Base-by-base conservation (phyloP, 1,284 basidiomycete species). In the Trichosporon ovoides region DNA sequence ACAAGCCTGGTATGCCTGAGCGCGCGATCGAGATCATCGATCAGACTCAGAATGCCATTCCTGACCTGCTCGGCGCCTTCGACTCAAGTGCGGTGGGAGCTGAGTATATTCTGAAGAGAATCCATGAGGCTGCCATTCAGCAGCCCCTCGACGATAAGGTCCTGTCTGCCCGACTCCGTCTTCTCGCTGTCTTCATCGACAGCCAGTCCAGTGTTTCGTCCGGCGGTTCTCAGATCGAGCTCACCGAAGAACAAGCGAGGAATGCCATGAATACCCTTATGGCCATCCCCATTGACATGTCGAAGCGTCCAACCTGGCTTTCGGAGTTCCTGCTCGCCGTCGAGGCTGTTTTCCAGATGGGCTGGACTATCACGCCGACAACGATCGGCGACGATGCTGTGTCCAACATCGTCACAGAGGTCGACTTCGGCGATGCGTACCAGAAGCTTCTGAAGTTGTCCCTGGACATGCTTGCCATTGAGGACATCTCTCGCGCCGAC, bases 1-100 rank as follows among this genome's bases (percentile, higher is more conserved):
- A 92, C 43, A 85, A 85, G 66, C 79, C 80, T 5, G 80, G 80
- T n/a, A 81, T 95, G 58, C 83, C 86, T 38, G 79, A 81, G 28
- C 84, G 84, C 37, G 85, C 89, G 0, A 79, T 98, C 43, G 78
- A 81, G 12, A 81, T 99, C 28, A 87, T 95, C 49, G 94, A 98
- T 70, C 84, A 88, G 61, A 88, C 93, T 66, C 85, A 88, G 9
- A 86, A 87, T 7, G 82, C 97, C 48, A 86, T 97, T 50, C 96
- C 96, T 70, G 93, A 97, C 69, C 83, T 96, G 51, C 86, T 89
- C 66, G 82, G 82, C 33, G 87, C 88, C 12, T 91, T 94, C 75
- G 82, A 68, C 1, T 16, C 50, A 6, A 68, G 63, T 14, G 33
- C 80, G 40, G 83, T 82, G 51, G 81, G 70, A 2, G 53, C 69